Percentiles rank a stretch among this genome's conserved stretches.
Evolutionary conservation across 495 filamentous ascomycete species (phyloP).

Genomic region (Tuber umbilicatum): DNA sequence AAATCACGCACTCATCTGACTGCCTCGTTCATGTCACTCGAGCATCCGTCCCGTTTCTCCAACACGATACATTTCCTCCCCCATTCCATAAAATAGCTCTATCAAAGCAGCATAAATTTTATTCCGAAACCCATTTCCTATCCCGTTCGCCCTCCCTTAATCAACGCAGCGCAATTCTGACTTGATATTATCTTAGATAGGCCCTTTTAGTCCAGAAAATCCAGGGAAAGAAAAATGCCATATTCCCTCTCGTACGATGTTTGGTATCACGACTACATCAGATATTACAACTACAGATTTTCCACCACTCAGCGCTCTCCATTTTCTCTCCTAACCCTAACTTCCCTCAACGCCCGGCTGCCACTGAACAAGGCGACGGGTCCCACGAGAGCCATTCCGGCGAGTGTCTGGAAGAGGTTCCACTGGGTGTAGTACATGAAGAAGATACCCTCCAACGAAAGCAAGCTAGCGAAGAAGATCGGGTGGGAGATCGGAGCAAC

Average conservation of each 20-base stretch:
- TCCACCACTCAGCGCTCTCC: slow-evolving; percentile 57
- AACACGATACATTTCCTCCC: background rate
- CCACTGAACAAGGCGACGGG: slow-evolving; percentile 76
- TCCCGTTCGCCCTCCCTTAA: slow-evolving; percentile 7
- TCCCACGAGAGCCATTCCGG: slow-evolving; percentile 60
- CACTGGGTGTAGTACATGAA: slow-evolving; percentile 90
- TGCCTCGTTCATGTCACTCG: background rate
- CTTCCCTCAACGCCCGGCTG: slow-evolving; percentile 84
- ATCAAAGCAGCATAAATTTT: background rate
- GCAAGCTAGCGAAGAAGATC: slow-evolving; percentile 73
- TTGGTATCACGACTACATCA: background rate
- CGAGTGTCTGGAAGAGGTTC: slow-evolving; percentile 87
- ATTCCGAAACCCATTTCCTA: slow-evolving; percentile 3
- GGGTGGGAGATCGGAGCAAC: slow-evolving; percentile 70
- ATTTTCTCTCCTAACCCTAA: slow-evolving; percentile 75
- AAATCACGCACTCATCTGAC: background rate
- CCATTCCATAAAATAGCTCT: background rate
- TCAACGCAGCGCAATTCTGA: background rate
- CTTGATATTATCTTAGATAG: background rate
- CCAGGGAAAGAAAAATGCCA: slow-evolving; percentile 9
- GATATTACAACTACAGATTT: background rate
- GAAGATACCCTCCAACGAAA: slow-evolving; percentile 84
- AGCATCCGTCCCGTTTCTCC: background rate
- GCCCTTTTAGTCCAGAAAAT: slow-evolving; percentile 5
- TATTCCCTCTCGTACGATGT: background rate